Base-by-base conservation (phyloP, 805 yeast species). In the Candida coquimbonensis region DNA sequence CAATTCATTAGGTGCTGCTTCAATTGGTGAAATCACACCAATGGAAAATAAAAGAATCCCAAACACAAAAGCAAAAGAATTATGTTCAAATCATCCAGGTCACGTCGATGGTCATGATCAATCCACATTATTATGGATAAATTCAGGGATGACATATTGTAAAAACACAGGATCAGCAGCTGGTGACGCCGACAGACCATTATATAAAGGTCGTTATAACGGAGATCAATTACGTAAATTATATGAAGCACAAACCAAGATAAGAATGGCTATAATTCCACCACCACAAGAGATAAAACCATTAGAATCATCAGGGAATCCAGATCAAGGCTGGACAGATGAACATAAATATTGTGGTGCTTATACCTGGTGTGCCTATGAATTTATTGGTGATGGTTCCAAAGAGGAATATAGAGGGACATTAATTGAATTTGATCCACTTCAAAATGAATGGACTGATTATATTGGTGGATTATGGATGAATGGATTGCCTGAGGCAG, bases 131-230 rank as follows among this genome's bases (percentile, higher is more conserved):
- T 16, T 47, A 9, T 47, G 50, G 50, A 47, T 47, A 39, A 83
- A 83, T 55, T 83, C 87, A 16, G 91, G 91, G 0, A 72, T 81
- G 59, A 67, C 72, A 41, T 75, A 70, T 42, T 83, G 89, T 62
- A 77, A 77, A 52, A 65, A 72, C 32, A 43, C 50, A 4, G 48
- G 53, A 9, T 56, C 65, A 27, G 73, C 70, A 1, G 53, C 48
- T 16, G 49, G 52, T 14, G 73, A 77, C 47, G 67, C 52, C 39
- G 60, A 62, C n/a, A 57, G 64, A 27, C 72, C 70, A 36, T 52
- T 62, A 40, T 66, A 61, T 38, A 58, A 59, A 32, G 56, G 53
- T 19, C 42, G 48, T 16, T 49, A 61, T 31, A 56, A 55, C 13
- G 48, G 55, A n/a, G 57, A 54, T 7, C 54, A 54, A 17, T 54